Evolutionary conservation across 1,284 basidiomycete species (phyloP).

Genomic region (Rhodotorula sp.): DNA sequence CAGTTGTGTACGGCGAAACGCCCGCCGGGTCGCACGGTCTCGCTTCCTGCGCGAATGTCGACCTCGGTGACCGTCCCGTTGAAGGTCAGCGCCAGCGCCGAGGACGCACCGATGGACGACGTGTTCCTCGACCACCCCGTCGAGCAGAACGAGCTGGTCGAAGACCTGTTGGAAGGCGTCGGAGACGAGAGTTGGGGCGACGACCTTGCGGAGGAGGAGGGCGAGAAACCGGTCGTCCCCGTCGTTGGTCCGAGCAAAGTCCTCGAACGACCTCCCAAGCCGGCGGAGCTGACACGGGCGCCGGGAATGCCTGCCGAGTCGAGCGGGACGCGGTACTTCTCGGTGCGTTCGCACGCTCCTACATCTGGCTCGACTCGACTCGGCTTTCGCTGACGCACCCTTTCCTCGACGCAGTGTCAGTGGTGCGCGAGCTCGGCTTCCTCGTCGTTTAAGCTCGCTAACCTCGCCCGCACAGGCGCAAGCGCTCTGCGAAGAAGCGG

Average conservation of each 20-base stretch:
- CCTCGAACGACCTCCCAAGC: too few species aligned
- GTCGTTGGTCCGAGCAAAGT: too few species aligned
- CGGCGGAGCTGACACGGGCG: too few species aligned
- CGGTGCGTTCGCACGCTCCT: neutral
- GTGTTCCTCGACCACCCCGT: neutral
- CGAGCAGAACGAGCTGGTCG: neutral
- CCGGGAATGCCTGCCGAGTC: too few species aligned
- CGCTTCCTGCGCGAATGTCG: neutral
- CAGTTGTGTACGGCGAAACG: neutral
- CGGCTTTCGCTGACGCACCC: neutral
- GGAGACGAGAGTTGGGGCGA: neutral
- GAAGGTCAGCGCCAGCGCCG: neutral
- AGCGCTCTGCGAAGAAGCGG: slow-evolving; percentile 25
- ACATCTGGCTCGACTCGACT: too few species aligned
- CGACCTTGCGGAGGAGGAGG: neutral
- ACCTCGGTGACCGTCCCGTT: neutral
- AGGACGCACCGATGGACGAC: neutral
- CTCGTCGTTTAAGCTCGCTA: too few species aligned
- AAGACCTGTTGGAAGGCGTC: neutral
- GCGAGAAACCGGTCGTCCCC: neutral
- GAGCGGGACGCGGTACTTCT: neutral
- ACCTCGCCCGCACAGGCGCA: slow-evolving; percentile 7
- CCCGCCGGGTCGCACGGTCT: neutral
- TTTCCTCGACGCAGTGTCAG: slow-evolving; percentile 16
- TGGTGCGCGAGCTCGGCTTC: slow-evolving; percentile 4